Evolutionary conservation across 192 early-diverging fungal species (phyloP).

Genomic region (Geranomyces variabilis): DNA sequence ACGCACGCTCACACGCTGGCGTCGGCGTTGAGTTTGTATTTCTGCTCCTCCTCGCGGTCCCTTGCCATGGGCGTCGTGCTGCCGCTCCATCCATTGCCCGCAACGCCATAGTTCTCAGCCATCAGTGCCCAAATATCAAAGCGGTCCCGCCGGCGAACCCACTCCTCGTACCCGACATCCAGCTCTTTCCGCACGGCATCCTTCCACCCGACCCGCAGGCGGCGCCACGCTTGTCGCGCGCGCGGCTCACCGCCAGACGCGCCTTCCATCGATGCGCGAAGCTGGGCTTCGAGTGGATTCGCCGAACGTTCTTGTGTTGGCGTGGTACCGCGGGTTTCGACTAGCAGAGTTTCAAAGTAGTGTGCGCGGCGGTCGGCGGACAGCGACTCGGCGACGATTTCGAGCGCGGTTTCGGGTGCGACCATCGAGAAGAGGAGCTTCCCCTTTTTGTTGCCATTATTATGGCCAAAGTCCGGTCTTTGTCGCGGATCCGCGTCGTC

Average conservation of each 20-base stretch:
- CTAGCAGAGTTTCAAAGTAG: conserved; percentile 34
- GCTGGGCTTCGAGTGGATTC: conserved; percentile 8
- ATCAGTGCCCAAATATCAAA: conserved; percentile 41
- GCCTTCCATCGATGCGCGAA: conserved; percentile 29
- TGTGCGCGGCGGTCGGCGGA: conserved; percentile 33
- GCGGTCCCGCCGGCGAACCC: conserved; percentile 5
- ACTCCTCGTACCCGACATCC: conserved; percentile 18
- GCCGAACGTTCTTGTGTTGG: background rate
- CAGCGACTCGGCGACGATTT: conserved; percentile 31
- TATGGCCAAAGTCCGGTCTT: background rate
- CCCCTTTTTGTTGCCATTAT: background rate
- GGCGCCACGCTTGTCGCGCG: conserved; percentile 25
- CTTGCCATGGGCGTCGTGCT: no score
- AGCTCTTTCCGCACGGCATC: conserved; percentile 27
- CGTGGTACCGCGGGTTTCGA: background rate
- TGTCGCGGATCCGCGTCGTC: no score
- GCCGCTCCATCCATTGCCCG: background rate
- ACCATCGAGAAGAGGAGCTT: conserved; percentile 37
- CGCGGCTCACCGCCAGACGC: conserved; percentile 18
- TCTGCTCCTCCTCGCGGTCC: no score
- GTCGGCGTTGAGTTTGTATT: no score
- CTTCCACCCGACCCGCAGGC: conserved; percentile 31
- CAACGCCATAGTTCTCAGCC: conserved; percentile 34
- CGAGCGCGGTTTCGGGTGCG: conserved; percentile 31
- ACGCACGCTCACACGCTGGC: no score